Percentiles rank a stretch among this genome's conserved stretches.
Conservation (phyloP, 2,329 filamentous ascomycete genomes). For the Pseudocercospora musae region DNA sequence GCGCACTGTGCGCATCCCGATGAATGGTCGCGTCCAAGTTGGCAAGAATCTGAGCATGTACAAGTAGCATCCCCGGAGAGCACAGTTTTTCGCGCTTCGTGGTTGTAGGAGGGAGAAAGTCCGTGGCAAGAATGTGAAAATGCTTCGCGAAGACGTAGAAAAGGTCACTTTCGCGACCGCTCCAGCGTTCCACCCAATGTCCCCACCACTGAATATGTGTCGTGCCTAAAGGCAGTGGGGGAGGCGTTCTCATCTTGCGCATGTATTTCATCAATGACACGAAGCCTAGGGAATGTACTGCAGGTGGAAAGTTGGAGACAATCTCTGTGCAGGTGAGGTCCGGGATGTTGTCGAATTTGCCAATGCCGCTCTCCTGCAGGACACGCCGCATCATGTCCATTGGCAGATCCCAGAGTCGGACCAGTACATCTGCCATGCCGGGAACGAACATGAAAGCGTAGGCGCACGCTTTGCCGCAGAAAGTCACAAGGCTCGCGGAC, state of each 20-base stretch:
- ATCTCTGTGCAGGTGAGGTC: slow-evolving; percentile 57
- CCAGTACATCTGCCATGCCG: slow-evolving; percentile 76
- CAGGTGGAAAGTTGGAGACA: slow-evolving; percentile 65
- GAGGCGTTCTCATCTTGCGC: slow-evolving; percentile 60
- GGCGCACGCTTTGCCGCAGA: slow-evolving; percentile 84
- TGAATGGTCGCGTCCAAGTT: slow-evolving; percentile 82
- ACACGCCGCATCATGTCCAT: slow-evolving; percentile 68
- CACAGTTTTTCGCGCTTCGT: slow-evolving; percentile 57
- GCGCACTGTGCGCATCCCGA: slow-evolving; percentile 56
- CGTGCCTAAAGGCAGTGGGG: slow-evolving; percentile 64
- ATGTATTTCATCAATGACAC: slow-evolving; percentile 59
- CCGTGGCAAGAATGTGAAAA: slow-evolving; percentile 73
- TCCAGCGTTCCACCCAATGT: slow-evolving; percentile 81
- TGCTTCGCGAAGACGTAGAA: slow-evolving; percentile 92
- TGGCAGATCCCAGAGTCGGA: slow-evolving; percentile 74
- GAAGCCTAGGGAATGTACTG: slow-evolving; percentile 60
- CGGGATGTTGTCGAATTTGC: slow-evolving; percentile 49
- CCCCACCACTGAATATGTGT: slow-evolving; percentile 79
- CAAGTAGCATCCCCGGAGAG: slow-evolving; percentile 72
- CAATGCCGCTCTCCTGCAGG: slow-evolving; percentile 64
- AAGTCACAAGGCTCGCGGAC: slow-evolving; percentile 65
- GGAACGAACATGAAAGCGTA: slow-evolving; percentile 94
- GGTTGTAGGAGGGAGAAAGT: slow-evolving; percentile 51
- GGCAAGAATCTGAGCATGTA: slow-evolving; percentile 77
- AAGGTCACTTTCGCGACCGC: slow-evolving; percentile 79